Base-by-base conservation (phyloP, 2,329 filamentous ascomycete species). In the Arthroderma sp. region DNA sequence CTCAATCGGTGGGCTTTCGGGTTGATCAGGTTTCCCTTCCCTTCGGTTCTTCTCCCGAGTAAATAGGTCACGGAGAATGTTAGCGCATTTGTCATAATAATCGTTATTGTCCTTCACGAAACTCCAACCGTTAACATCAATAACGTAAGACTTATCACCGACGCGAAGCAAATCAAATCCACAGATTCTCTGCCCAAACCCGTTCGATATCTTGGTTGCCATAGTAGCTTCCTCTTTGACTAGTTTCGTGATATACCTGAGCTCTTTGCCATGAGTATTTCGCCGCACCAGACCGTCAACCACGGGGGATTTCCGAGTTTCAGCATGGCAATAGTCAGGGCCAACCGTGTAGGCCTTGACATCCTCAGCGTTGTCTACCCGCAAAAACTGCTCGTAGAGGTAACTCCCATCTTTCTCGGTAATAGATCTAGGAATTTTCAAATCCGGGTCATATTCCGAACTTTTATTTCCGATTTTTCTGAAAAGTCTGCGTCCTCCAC, bases 71-170 rank as follows among this genome's bases (percentile, higher is more conserved):
- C 81, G 85, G 42, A 98, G 69, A 40, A 96, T 94, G 48, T 72
- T 80, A 22, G 91, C 80, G 54, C 83, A 91, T 57, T 86, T 85
- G 57, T 96, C 85, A 61, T 98, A 98, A 63, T 98, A 98, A 49
- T 94, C 88, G 50, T 95, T 89, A 56, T 98, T 98, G 62, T 98
- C 93, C 62, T 98, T 98, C 62, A 98, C 91, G 57, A 98, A 98
- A 59, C 89, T 96, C 93, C 93, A 98, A 8, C 91, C 91, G 61
- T 98, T 98, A 55, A 98, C 91, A 57, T 98, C 91, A 53, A 98
- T 98, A 40, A 98, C 91, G 64, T 86, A 98, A 61, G 89, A 96
- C 61, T 85, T 85, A 10, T 87, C 85, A 41, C 79, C 81, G 8
- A 88, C 86, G 29, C 93, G 81, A 46, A 98, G 71, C 48, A 98